Evolutionary conservation across 495 filamentous ascomycete species (phyloP).

Genomic region (Cercophora sp.): DNA sequence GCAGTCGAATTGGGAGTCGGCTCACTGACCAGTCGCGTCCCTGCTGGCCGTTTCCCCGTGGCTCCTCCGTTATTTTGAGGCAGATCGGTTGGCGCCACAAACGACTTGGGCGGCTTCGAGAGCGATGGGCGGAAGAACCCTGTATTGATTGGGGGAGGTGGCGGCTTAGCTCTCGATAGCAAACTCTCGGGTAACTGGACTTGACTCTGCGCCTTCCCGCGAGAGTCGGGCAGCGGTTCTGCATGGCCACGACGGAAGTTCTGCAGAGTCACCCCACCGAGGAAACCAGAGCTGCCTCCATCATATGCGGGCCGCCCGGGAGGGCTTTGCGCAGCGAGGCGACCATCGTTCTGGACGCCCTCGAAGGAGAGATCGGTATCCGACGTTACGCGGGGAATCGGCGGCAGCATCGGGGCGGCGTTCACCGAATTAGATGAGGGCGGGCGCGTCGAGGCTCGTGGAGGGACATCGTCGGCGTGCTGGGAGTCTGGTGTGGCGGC

Average conservation of each 20-base stretch:
- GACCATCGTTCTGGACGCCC: conserved; percentile 7
- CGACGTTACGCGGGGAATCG: conserved; percentile 44
- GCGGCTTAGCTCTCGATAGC: conserved; percentile 23
- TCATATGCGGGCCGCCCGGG: conserved; percentile 24
- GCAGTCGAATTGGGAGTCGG: conserved; percentile 55
- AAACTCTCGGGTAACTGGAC: conserved; percentile 20
- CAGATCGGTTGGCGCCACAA: conserved; percentile 35
- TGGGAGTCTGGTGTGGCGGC: conserved; percentile 34
- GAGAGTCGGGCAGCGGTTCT: conserved; percentile 17
- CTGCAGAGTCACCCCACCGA: conserved; percentile 39
- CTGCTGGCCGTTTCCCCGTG: conserved; percentile 27
- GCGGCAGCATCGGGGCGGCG: conserved; percentile 41
- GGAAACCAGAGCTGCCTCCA: conserved; percentile 26
- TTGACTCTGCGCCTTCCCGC: conserved; percentile 12
- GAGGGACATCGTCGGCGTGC: conserved; percentile 34
- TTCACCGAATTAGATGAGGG: conserved; percentile 34
- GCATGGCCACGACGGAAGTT: conserved; percentile 31
- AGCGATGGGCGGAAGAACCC: conserved; percentile 16
- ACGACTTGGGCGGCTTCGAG: conserved; percentile 34
- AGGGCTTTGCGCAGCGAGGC: conserved; percentile 23
- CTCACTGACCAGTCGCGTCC: conserved; percentile 37
- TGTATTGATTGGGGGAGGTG: conserved; percentile 31
- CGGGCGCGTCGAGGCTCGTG: conserved; percentile 37
- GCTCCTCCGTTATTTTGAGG: conserved; percentile 24
- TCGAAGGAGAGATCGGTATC: conserved; percentile 23